Percentiles rank a stretch among this genome's conserved stretches.
Evolutionary conservation across 2,329 filamentous ascomycete genomes (phyloP).

Genomic region (Colletotrichum tabaci): DNA sequence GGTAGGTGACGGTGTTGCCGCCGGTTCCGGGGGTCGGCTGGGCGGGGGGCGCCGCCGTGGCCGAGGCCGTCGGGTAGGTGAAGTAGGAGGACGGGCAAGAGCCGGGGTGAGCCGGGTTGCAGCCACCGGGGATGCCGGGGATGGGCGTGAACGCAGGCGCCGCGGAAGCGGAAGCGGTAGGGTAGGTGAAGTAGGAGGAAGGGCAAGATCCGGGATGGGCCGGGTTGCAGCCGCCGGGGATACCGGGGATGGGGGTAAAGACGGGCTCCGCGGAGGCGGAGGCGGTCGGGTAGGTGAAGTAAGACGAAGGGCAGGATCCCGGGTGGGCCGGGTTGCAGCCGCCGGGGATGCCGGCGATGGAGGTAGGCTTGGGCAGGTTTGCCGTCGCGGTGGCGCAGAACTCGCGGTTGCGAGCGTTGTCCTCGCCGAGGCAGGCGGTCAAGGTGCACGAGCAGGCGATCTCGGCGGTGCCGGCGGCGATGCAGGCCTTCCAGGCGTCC

Average conservation of each 20-base stretch:
- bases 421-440: conserved; percentile 32
- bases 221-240: conserved; percentile 41
- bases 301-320: too few species aligned
- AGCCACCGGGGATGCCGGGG: conserved; percentile 34
- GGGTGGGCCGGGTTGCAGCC: conserved; percentile 31
- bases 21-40: background rate
- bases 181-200: conserved; percentile 36
- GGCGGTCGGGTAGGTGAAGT: too few species aligned
- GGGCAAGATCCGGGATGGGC: conserved; percentile 39
- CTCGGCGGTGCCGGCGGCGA: conserved; percentile 32
- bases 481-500: conserved; percentile 27
- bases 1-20: conserved; percentile 7
- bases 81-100: conserved; percentile 29
- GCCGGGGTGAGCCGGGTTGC: conserved; percentile 38
- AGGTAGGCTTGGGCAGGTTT: conserved; percentile 33
- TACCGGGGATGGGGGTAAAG: conserved; percentile 20
- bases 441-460: conserved; percentile 34
- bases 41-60: conserved; percentile 14
- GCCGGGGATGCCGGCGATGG: conserved; percentile 7
- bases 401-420: conserved; percentile 39
- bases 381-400: conserved; percentile 34
- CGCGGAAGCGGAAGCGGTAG: conserved; percentile 12
- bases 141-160: conserved; percentile 21
- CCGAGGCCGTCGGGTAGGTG: conserved; percentile 13
- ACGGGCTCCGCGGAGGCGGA: too few species aligned